These are phyloP conservation scores for Harringtonia aguacate DNA, from an alignment of 2,329 filamentous ascomycete species.

Conservation along the genomic window DNA sequence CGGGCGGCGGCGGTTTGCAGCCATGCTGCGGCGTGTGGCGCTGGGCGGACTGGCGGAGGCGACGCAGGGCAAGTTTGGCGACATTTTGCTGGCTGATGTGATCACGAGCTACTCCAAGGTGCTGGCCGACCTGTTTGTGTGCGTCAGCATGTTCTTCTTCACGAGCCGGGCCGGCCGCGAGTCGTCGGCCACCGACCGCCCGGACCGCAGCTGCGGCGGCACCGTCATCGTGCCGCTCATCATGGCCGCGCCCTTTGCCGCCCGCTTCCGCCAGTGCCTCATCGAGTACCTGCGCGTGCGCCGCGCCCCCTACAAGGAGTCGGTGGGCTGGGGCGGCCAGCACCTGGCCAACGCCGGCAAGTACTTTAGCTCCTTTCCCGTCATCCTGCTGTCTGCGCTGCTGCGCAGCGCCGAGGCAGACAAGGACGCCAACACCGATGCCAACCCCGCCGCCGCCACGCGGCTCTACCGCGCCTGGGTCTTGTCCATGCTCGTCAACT, in stretches of 20 bases:
- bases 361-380: slow-evolving; percentile 88
- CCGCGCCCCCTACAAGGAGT: slow-evolving; percentile 41
- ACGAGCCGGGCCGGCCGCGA: slow-evolving; percentile 27
- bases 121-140: slow-evolving; percentile 79
- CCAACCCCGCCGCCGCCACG: slow-evolving; percentile 19
- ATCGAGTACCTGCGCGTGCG: slow-evolving; percentile 73
- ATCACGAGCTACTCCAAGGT: slow-evolving; percentile 92
- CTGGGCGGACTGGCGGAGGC: slow-evolving; percentile 79
- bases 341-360: slow-evolving; percentile 91
- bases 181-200: slow-evolving; percentile 65
- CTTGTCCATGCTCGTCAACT: slow-evolving; percentile 67
- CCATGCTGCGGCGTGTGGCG: slow-evolving; percentile 65
- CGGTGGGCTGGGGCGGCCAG: slow-evolving; percentile 66
- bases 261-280: slow-evolving; percentile 83
- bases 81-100: slow-evolving; percentile 87
- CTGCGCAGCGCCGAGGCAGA: slow-evolving; percentile 49
- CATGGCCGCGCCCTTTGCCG: slow-evolving; percentile 71
- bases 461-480: slow-evolving; percentile 53
- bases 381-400: slow-evolving; percentile 69
- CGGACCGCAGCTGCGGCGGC: slow-evolving; percentile 74
- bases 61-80: slow-evolving; percentile 86
- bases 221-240: slow-evolving; percentile 71
- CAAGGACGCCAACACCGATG: slow-evolving; percentile 16
- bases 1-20: slow-evolving; percentile 66
- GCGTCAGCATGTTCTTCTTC: slow-evolving; percentile 80